Evolutionary conservation across 129 eudicot genomes (phyloP).

Genomic region (Scalesia atractyloides): DNA sequence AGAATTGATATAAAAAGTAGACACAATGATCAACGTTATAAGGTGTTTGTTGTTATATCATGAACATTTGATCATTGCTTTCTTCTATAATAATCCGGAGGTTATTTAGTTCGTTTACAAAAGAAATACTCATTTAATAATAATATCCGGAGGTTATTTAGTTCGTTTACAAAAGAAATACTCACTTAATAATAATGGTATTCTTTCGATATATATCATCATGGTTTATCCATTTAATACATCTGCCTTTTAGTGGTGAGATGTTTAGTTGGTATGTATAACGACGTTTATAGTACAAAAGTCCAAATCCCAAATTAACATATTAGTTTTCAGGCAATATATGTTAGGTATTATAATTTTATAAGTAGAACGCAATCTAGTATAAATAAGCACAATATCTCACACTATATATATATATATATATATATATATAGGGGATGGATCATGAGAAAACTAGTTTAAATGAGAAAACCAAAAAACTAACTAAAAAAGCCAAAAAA

Average conservation of each 20-base stretch:
- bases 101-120: not conserved
- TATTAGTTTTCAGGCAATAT: not conserved
- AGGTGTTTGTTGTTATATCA: slow-evolving; percentile 21
- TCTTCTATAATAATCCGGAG: not conserved
- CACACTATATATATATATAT: not conserved
- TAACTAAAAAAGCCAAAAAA: no score
- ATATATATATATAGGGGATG: not conserved
- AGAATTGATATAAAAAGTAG: slow-evolving; percentile 14
- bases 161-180: not conserved
- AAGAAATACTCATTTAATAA: not conserved
- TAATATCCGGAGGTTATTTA: not conserved
- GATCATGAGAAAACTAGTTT: no score
- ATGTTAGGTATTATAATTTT: no score
- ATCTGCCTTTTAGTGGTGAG: not conserved
- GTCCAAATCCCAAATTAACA: not conserved
- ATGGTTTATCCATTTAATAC: not conserved
- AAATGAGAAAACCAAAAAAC: no score
- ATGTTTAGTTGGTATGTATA: not conserved
- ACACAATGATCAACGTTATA: slow-evolving; percentile 32
- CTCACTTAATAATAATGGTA: not conserved
- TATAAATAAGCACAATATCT: not conserved
- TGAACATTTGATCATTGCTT: slow-evolving; percentile 23
- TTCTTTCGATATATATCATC: not conserved
- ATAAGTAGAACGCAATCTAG: no score
- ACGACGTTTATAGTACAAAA: not conserved